Evolutionary conservation across 2,329 filamentous ascomycete species (phyloP), one percentile per base, ranked within the genome.

Genomic region (Stachybotrys chlorohalonatus): DNA sequence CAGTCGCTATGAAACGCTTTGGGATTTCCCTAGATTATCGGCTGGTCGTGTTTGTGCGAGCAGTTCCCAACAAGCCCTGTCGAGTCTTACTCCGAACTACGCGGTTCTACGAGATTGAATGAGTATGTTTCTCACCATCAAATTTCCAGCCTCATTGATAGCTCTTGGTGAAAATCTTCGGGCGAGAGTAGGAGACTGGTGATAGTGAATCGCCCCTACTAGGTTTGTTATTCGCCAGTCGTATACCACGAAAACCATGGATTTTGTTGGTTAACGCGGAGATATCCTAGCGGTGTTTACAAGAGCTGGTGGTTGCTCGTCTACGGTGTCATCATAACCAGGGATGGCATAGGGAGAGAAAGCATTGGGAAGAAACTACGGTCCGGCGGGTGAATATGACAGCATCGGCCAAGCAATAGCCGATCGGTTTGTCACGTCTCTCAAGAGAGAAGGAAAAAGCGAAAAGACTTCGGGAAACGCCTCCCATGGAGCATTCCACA

Each of bases 181-280:
- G 86, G 85, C 78, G 77, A 91, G 87, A 80, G 73, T 73, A 70
- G 67, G 71, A 73, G 73, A 76, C 63, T 71, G 67, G 73, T 81
- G 75, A 80, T 71, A 76, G 70, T 66, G 64, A 60, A 60, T 68
- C 63, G 63, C 69, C 70, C 65, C 66, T 68, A 67, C 72, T 71
- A 64, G 69, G 66, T 74, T 94, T 80, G 65, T 73, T 96, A 79
- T 96, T 80, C 89, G 90, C 90, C 83, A 92, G 82, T 84, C 84
- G 88, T 95, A 85, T 96, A 96, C 86, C 90, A 90, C 84, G 83
- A 83, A 80, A 87, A 84, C 86, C 88, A 90, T 86, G 67, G 77
- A 73, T 64, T 65, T 74, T 63, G 66, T 75, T 79, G 87, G 83
- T 85, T 82, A 80, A 86, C 83, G 85, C 85, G 89, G 88, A 87